Evolutionary conservation across 176 grass and related monocot genomes (phyloP), one percentile per base, ranked within the genome.

Genomic region (Miscanthus lutarioriparius): DNA sequence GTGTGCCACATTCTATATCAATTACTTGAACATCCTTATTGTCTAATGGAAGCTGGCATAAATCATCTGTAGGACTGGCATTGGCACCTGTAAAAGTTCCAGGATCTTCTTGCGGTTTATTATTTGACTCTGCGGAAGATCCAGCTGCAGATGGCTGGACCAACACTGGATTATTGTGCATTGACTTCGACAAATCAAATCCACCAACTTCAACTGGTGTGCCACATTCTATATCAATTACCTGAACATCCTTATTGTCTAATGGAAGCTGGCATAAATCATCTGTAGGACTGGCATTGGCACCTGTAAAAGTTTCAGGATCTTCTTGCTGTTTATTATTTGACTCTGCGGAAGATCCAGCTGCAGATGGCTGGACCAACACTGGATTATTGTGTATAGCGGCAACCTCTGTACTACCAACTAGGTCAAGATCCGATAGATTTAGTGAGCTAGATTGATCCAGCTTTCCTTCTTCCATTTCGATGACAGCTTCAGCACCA

Each of bases 1-100:
- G 80, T 32, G 79, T 83, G 30, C 89, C 91, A 88, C 86, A 79
- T 77, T 86, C 93, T 72, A 93, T 87, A 85, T 92, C 78, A 83
- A 88, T 95, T 77, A 95, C 74, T 72, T 89, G 87, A 79, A 98
- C 81, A 64, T 68, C 81, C 70, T 93, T 96, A 75, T 87, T 92
- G 40, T 80, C 79, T 64, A 82, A 87, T 63, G 89, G 80, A 80
- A 86, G 75, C 64, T 72, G 85, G 77, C 85, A 84, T 71, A 89
- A 86, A 84, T 82, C 69, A 64, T 74, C 81, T 69, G 75, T 80
- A 78, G 20, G 72, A 73, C 35, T 80, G 17, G 74, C 70, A 90
- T 79, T 82, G 11, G 72, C 67, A 53, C 82, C 81, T 67, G 62
- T 30, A 67, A 59, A 61, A 39, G 76, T 64, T 67, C 78, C 91